These are phyloP conservation scores for Leptographium procerum DNA, from an alignment of 2,329 filamentous ascomycete genomes.

Conservation along the genomic window DNA sequence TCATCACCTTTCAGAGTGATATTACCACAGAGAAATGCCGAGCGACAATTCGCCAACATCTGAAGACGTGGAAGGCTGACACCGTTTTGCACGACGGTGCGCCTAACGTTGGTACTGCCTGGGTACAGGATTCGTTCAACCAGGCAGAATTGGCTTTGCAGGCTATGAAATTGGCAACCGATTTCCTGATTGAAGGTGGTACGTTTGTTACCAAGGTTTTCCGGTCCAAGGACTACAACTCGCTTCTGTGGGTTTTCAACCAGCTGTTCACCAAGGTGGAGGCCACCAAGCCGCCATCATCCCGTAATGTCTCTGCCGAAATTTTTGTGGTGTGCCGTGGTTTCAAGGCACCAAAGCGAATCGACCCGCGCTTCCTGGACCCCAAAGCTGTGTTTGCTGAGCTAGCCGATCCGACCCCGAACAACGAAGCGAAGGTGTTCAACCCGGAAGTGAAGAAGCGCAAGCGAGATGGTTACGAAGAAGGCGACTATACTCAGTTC, in stretches of 20 bases:
- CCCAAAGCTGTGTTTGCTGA: constrained; percentile 86
- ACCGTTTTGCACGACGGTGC: constrained; percentile 94
- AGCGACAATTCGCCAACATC: constrained; percentile 73
- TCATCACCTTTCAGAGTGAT: constrained; percentile 93
- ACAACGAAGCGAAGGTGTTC: constrained; percentile 96
- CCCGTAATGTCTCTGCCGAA: constrained; percentile 91
- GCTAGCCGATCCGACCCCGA: constrained; percentile 70
- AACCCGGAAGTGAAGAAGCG: constrained; percentile 96
- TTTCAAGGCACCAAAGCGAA: constrained; percentile 85
- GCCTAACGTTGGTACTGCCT: constrained; percentile 94
- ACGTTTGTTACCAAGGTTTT: constrained; percentile 98
- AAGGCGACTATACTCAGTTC: constrained; percentile 86
- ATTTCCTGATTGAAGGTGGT: constrained; percentile 81
- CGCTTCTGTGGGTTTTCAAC: constrained; percentile 92
- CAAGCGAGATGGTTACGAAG: constrained; percentile 95
- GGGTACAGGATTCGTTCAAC: constrained; percentile 97
- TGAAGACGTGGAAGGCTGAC: constrained; percentile 95
- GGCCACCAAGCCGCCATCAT: constrained; percentile 92
- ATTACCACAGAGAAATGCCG: constrained; percentile 97
- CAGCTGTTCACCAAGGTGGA: constrained; percentile 93
- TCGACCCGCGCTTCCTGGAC: constrained; percentile 89
- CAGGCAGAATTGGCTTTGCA: constrained; percentile 89
- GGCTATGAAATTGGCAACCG: constrained; percentile 84
- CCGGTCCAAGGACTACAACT: constrained; percentile 92
- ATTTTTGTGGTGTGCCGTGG: constrained; percentile 96